Evolutionary conservation across 2,329 filamentous ascomycete genomes (phyloP).

Genomic region (Fusarium sp.): DNA sequence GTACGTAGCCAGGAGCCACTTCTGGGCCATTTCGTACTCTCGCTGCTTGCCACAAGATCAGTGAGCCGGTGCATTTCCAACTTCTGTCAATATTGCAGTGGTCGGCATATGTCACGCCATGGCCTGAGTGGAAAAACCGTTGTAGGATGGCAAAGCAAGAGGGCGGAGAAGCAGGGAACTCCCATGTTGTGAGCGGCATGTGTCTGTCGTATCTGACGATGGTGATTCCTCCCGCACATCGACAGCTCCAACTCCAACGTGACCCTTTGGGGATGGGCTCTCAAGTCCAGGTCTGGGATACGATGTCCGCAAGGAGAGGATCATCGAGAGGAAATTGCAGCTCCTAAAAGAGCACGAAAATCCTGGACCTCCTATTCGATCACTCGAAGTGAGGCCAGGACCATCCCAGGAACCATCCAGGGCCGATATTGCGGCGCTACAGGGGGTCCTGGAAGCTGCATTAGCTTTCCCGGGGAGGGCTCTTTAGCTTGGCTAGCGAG

Average conservation of each 20-base stretch:
- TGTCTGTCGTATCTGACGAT: constrained; percentile 6
- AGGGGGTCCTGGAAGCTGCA: constrained; percentile 26
- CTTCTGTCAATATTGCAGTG: background rate
- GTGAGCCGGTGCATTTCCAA: background rate
- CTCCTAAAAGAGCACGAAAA: constrained; percentile 18
- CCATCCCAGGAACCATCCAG: constrained; percentile 30
- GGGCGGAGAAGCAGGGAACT: constrained; percentile 10
- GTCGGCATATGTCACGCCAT: constrained; percentile 10
- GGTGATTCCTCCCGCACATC: constrained; percentile 17
- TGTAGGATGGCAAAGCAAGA: constrained; percentile 1
- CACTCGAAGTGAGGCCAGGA: constrained; percentile 12
- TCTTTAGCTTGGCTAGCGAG: constrained; percentile 25
- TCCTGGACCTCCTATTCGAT: constrained; percentile 34
- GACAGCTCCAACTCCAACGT: constrained; percentile 28
- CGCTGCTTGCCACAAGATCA: constrained; percentile 5
- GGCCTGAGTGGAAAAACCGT: background rate
- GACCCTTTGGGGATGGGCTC: constrained; percentile 8
- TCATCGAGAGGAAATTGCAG: constrained; percentile 43
- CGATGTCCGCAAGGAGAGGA: constrained; percentile 28
- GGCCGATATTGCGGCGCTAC: constrained; percentile 33
- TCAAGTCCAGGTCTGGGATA: constrained; percentile 3
- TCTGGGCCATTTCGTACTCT: constrained; percentile 13
- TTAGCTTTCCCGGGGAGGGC: constrained; percentile 40
- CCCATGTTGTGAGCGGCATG: constrained; percentile 6
- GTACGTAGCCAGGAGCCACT: constrained; percentile 2